Evolutionary conservation across 2,329 filamentous ascomycete genomes (phyloP).

Genomic region (Nigrospora sphaerica): DNA sequence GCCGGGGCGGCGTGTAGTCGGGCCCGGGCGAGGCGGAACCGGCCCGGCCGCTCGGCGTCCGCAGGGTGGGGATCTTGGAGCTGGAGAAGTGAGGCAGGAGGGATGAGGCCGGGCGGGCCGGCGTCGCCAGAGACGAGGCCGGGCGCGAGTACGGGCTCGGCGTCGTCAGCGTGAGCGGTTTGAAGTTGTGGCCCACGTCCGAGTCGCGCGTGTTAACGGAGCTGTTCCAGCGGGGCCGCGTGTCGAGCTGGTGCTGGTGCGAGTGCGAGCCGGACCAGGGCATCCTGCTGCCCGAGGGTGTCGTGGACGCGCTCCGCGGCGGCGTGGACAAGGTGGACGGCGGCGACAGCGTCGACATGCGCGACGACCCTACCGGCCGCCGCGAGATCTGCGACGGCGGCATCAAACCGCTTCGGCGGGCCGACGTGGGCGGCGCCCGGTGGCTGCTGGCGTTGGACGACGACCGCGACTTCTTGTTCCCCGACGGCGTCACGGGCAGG

Average conservation of each 20-base stretch:
- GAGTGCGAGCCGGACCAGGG: slow-evolving; percentile 38
- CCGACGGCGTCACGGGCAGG: slow-evolving; percentile 35
- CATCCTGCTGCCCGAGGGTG: slow-evolving; percentile 36
- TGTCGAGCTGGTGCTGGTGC: slow-evolving; percentile 26
- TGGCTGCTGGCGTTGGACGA: slow-evolving; percentile 39
- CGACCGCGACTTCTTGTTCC: slow-evolving; percentile 38
- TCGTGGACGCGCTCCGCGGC: slow-evolving; percentile 37
- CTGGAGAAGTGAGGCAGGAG: slow-evolving; percentile 31
- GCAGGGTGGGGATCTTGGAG: slow-evolving; percentile 41
- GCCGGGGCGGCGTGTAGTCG: slow-evolving; percentile 37
- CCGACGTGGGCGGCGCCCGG: slow-evolving; percentile 32
- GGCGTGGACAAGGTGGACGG: slow-evolving; percentile 24
- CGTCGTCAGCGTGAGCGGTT: slow-evolving; percentile 52
- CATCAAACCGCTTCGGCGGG: slow-evolving; percentile 38
- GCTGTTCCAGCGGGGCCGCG: slow-evolving; percentile 64
- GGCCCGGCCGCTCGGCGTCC: slow-evolving; percentile 39
- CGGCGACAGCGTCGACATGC: slow-evolving; percentile 36
- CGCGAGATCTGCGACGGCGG: slow-evolving; percentile 30
- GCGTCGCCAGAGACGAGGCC: slow-evolving; percentile 22
- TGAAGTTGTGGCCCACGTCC: slow-evolving; percentile 64
- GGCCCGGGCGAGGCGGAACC: slow-evolving; percentile 40
- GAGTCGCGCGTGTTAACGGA: slow-evolving; percentile 58
- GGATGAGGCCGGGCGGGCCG: slow-evolving; percentile 33
- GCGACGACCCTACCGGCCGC: slow-evolving; percentile 34
- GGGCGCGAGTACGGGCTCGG: slow-evolving; percentile 49